These are phyloP conservation scores for Botrytis fragariae DNA, from an alignment of 2,329 filamentous ascomycete species.

Conservation along the genomic window DNA sequence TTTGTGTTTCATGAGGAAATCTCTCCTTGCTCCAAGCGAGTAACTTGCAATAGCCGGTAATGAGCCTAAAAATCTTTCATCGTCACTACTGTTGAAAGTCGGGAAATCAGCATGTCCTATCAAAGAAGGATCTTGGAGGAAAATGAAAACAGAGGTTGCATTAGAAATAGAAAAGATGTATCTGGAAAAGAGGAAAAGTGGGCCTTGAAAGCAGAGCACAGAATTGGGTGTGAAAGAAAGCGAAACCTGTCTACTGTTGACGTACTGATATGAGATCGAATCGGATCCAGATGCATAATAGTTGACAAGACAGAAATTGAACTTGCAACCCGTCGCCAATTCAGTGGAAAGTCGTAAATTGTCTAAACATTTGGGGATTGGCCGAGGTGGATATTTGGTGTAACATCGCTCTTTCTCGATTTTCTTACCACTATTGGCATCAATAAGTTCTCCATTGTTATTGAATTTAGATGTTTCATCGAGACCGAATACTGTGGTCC, in stretches of 20 bases:
- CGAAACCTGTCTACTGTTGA: neutral
- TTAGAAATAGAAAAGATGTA: neutral
- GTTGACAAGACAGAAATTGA: constrained; percentile 80
- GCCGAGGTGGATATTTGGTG: constrained; percentile 58
- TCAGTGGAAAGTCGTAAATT: constrained; percentile 62
- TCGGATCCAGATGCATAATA: constrained; percentile 78
- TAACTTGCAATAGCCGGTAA: constrained; percentile 73
- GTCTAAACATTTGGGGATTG: constrained; percentile 68
- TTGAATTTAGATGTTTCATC: constrained; percentile 63
- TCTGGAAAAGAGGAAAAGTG: neutral
- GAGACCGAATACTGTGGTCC: constrained; percentile 56
- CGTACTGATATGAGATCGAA: constrained; percentile 68
- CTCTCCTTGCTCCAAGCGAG: constrained; percentile 67
- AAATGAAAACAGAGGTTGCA: neutral
- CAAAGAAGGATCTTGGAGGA: neutral
- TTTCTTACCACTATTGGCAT: constrained; percentile 44
- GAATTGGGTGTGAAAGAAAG: neutral
- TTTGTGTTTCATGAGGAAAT: constrained; percentile 81
- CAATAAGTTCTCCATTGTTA: constrained; percentile 44
- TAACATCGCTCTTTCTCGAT: constrained; percentile 54
- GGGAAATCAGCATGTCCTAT: neutral
- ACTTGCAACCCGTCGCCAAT: constrained; percentile 61
- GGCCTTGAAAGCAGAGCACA: neutral
- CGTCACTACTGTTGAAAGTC: constrained; percentile 54
- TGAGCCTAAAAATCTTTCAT: constrained; percentile 71